Percentiles rank a stretch among this genome's conserved stretches.
These are phyloP conservation scores for Mycena galericulata DNA, from an alignment of 768 basidiomycete genomes.

Conservation along the genomic window DNA sequence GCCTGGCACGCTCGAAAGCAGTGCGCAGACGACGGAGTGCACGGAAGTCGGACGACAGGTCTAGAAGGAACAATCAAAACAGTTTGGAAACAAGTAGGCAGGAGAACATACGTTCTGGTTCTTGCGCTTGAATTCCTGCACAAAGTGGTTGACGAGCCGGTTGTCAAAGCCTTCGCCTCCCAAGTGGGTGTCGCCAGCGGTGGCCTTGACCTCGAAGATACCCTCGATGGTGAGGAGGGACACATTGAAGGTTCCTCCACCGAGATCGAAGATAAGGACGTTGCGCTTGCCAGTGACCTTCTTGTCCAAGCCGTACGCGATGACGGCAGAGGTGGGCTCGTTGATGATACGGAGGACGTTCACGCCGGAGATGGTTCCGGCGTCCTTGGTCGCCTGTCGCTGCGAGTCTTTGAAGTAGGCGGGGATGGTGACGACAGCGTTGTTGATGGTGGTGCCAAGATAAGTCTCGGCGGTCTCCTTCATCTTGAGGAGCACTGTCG, in stretches of 20 bases:
- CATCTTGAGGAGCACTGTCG: slow-evolving; percentile 98
- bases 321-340: slow-evolving; percentile 98
- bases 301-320: slow-evolving; percentile 98
- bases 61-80: slow-evolving; percentile 49
- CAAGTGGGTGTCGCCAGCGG: slow-evolving; percentile 97
- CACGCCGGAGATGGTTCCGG: slow-evolving; percentile 92
- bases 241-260: slow-evolving; percentile 99
- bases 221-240: slow-evolving; percentile 97
- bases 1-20: slow-evolving; percentile 99
- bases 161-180: no score
- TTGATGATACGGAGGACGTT: slow-evolving; percentile 99
- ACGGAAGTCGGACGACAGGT: slow-evolving; percentile 89
- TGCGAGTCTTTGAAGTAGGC: no score
- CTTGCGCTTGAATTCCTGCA: slow-evolving; percentile 97
- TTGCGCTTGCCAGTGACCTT: slow-evolving; percentile 92
- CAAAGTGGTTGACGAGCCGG: no score
- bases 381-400: no score
- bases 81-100: background rate
- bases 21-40: no score
- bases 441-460: slow-evolving; percentile 78
- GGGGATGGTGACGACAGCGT: slow-evolving; percentile 96
- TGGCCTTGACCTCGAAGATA: slow-evolving; percentile 98
- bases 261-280: no score
- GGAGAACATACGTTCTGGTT: slow-evolving; percentile 82
- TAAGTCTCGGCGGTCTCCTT: slow-evolving; percentile 98